Evolutionary conservation across 2,329 filamentous ascomycete species (phyloP).

Genomic region (Beauveria bassiana): DNA sequence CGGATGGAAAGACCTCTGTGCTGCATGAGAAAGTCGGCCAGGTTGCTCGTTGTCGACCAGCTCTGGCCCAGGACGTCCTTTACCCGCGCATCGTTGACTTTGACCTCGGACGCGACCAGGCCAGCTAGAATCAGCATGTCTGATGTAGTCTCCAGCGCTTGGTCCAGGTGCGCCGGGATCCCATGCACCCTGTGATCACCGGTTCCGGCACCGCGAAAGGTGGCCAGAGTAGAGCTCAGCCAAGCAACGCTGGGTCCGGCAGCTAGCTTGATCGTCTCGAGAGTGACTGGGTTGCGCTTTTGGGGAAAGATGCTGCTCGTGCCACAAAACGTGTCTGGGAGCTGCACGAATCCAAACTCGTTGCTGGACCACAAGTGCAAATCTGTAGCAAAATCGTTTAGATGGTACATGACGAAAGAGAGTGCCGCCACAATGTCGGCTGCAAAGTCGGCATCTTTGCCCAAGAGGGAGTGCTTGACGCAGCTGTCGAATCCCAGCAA

Average conservation of each 20-base stretch:
- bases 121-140: slow-evolving; percentile 11
- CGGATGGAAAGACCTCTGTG: slow-evolving; percentile 10
- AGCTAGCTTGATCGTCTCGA: slow-evolving; percentile 12
- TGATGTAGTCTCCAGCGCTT: slow-evolving; percentile 7
- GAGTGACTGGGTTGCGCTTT: slow-evolving; percentile 13
- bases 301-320: slow-evolving; percentile 14
- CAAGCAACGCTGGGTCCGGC: slow-evolving; percentile 10
- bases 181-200: slow-evolving; percentile 9
- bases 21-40: slow-evolving; percentile 11
- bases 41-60: slow-evolving; percentile 13
- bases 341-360: slow-evolving; percentile 11
- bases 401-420: slow-evolving; percentile 11
- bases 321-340: slow-evolving; percentile 10
- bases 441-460: slow-evolving; percentile 11
- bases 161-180: slow-evolving; percentile 4
- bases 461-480: slow-evolving; percentile 8
- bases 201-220: slow-evolving; percentile 7
- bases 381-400: slow-evolving; percentile 12
- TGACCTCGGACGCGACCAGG: slow-evolving; percentile 7
- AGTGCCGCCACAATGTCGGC: slow-evolving; percentile 9
- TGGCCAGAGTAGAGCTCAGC: slow-evolving; percentile 10
- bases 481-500: slow-evolving; percentile 8
- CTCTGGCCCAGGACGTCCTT: slow-evolving; percentile 4
- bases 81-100: slow-evolving; percentile 7
- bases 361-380: slow-evolving; percentile 12